These are phyloP conservation scores for Viridothelium virens DNA, from an alignment of 495 filamentous ascomycete genomes.

Conservation along the genomic window DNA sequence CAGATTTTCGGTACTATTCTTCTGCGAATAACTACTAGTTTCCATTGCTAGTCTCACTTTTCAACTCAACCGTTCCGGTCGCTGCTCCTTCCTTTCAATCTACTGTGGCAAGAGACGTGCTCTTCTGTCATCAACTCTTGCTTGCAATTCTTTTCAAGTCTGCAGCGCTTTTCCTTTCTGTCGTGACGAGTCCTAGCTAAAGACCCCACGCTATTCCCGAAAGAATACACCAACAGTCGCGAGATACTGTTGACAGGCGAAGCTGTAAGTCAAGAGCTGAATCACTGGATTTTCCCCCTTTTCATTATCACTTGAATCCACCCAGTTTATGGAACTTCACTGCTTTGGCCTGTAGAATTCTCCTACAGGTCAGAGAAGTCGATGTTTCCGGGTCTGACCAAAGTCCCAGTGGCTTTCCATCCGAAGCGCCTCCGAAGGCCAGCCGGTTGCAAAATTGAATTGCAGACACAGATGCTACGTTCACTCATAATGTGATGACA, in stretches of 20 bases:
- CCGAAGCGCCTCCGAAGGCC: no score
- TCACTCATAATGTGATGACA: no score
- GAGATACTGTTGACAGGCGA: neutral
- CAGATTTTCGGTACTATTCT: neutral
- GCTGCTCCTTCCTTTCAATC: neutral
- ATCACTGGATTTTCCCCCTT: neutral
- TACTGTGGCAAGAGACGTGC: neutral
- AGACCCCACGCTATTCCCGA: neutral
- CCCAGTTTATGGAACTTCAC: neutral
- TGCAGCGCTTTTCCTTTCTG: no score
- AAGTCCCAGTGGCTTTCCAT: no score
- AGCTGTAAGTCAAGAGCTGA: neutral
- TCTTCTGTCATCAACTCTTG: neutral
- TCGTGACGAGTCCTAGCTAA: neutral
- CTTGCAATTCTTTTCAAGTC: neutral
- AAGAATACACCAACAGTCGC: neutral
- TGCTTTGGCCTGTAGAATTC: neutral
- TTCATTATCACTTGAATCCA: neutral
- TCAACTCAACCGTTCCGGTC: neutral
- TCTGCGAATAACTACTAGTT: neutral
- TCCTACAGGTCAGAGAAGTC: no score
- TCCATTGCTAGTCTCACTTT: neutral
- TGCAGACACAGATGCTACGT: no score
- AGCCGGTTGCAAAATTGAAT: no score
- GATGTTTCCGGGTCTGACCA: no score